Percentiles rank a stretch among this genome's conserved stretches.
These are phyloP conservation scores for Erysimum cheiri DNA, from an alignment of 441 rosid species.

Conservation along the genomic window DNA sequence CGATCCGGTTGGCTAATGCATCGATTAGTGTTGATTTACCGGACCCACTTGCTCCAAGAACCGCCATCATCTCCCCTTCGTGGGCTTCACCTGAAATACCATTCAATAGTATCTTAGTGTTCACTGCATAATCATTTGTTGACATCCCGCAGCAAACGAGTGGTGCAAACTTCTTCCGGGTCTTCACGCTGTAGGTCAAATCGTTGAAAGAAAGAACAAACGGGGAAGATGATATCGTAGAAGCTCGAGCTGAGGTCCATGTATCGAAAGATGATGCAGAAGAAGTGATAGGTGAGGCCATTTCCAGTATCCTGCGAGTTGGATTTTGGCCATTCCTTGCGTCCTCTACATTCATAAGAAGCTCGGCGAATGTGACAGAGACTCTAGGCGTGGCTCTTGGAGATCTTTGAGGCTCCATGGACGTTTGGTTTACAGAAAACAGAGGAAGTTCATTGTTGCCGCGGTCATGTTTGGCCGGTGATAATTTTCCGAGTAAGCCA, in stretches of 20 bases:
- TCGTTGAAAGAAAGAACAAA: slow-evolving; percentile 68
- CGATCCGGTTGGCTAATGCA: slow-evolving; percentile 70
- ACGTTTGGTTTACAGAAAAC: slow-evolving; percentile 38
- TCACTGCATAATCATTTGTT: slow-evolving; percentile 2
- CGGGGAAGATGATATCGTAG: slow-evolving; percentile 50
- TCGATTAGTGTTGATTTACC: slow-evolving; percentile 81
- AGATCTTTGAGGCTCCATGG: slow-evolving; percentile 52
- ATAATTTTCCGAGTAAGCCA: slow-evolving; percentile 43
- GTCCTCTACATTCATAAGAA: slow-evolving; percentile 64
- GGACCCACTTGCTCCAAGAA: slow-evolving; percentile 80
- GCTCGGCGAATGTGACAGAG: slow-evolving; percentile 67
- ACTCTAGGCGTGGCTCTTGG: slow-evolving; percentile 44
- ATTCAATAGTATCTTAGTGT: slow-evolving; percentile 57
- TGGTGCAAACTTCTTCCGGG: slow-evolving; percentile 42
- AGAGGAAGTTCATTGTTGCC: slow-evolving; percentile 47
- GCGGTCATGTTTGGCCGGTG: slow-evolving; percentile 38
- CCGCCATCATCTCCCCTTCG: slow-evolving; percentile 84
- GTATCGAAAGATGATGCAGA: slow-evolving; percentile 47
- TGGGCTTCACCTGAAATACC: slow-evolving; percentile 65
- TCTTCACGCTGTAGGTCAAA: slow-evolving; percentile 63
- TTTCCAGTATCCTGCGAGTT: slow-evolving; percentile 26
- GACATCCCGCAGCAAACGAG: slow-evolving; percentile 42
- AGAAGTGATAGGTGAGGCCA: slow-evolving; percentile 38
- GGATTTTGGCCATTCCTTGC: slow-evolving; percentile 45
- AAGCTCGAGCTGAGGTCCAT: slow-evolving; percentile 47